These are phyloP conservation scores for Lithospermum erythrorhizon DNA, from an alignment of 257 asterid genomes.

Conservation along the genomic window DNA sequence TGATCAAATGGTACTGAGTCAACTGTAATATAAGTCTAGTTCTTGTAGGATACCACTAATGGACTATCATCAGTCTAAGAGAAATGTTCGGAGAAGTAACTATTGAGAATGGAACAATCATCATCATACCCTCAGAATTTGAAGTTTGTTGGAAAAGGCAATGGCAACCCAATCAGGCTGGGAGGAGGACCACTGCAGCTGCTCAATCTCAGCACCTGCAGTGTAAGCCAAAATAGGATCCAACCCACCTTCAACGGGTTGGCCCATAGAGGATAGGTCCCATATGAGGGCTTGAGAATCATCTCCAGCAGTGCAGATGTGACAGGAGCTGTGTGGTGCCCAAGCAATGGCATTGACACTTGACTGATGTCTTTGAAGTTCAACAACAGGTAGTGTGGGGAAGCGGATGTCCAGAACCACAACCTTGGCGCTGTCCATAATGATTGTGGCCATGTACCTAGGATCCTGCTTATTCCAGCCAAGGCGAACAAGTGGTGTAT, in stretches of 20 bases:
- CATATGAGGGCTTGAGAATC: conserved; percentile 96
- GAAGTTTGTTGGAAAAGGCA: conserved; percentile 94
- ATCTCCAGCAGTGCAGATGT: conserved; percentile 96
- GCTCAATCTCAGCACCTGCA: conserved; percentile 96
- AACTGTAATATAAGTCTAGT: background rate
- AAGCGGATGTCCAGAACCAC: conserved; percentile 88
- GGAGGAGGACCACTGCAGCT: conserved; percentile 95
- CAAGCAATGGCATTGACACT: conserved; percentile 95
- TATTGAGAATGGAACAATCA: background rate
- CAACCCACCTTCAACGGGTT: conserved; percentile 90
- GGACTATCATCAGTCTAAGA: background rate
- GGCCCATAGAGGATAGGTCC: conserved; percentile 94
- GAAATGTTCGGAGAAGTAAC: background rate
- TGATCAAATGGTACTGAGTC: background rate
- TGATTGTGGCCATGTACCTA: conserved; percentile 95
- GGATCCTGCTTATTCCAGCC: conserved; percentile 99
- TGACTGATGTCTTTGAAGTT: conserved; percentile 93
- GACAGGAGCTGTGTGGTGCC: conserved; percentile 99
- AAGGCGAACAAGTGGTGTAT: conserved; percentile 78
- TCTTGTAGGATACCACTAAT: background rate
- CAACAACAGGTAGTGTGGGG: conserved; percentile 89
- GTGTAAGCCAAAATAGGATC: conserved; percentile 93
- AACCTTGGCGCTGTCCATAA: conserved; percentile 90
- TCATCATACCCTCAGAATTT: conserved; percentile 88
- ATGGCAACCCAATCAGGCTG: conserved; percentile 99